Percentiles rank a stretch among this genome's conserved stretches.
phyloP scores from a whole-genome alignment of 2,329 filamentous ascomycete species.

The Monilinia fructigena region DNA sequence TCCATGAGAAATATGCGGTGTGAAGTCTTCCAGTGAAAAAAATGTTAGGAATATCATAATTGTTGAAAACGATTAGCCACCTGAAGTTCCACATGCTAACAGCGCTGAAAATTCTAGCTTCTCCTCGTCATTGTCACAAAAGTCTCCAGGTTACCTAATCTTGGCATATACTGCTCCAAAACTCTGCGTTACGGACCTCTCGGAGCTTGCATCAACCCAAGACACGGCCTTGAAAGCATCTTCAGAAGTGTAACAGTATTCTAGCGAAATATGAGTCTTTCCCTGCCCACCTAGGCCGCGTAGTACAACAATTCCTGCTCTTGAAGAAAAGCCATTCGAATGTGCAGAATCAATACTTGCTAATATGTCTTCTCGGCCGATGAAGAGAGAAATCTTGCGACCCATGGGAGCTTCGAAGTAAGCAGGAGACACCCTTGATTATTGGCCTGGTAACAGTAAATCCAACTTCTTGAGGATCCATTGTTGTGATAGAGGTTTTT shows the following conservation, averaged over 20 bases:
- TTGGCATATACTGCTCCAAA: constrained; percentile 27
- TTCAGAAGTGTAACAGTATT: constrained; percentile 28
- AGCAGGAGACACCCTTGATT: background rate
- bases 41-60: constrained; percentile 23
- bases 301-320: constrained; percentile 25
- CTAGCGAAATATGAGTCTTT: constrained; percentile 33
- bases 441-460: background rate
- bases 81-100: constrained; percentile 15
- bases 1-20: constrained; percentile 6
- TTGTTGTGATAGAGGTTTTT: background rate
- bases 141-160: constrained; percentile 14
- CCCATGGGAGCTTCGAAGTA: background rate
- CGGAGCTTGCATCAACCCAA: constrained; percentile 31
- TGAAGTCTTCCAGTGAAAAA: constrained; percentile 8
- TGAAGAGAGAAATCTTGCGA: constrained; percentile 1
- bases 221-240: constrained; percentile 24
- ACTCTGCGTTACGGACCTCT: constrained; percentile 13
- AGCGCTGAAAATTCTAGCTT: constrained; percentile 21
- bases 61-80: constrained; percentile 30
- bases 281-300: constrained; percentile 30
- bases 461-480: background rate
- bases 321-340: background rate
- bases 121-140: constrained; percentile 11
- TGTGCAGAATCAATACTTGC: background rate
- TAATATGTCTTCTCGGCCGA: background rate